Evolutionary conservation across 208 protist genomes (phyloP).

Genomic region (Crithidia brevicula): DNA sequence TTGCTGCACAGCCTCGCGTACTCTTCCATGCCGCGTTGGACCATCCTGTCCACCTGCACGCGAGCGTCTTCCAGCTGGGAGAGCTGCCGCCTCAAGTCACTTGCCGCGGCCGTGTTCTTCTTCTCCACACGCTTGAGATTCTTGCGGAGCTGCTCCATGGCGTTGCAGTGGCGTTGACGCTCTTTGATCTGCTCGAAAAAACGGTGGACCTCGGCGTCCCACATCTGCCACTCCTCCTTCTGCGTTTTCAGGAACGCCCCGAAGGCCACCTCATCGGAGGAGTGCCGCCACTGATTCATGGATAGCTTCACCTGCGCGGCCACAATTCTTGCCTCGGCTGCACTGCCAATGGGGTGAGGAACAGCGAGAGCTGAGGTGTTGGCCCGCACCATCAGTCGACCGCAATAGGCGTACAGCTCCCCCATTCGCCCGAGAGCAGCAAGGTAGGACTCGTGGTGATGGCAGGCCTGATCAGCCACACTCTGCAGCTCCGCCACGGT

Average conservation of each 20-base stretch:
- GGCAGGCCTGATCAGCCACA: neutral
- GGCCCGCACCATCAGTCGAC: slow-evolving; percentile 1
- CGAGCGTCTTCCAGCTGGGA: neutral
- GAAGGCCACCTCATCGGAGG: neutral
- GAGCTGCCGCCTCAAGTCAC: neutral
- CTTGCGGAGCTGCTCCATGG: neutral
- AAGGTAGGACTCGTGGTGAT: neutral
- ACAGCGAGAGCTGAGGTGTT: neutral
- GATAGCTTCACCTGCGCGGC: slow-evolving; percentile 6
- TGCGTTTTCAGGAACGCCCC: neutral
- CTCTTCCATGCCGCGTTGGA: neutral
- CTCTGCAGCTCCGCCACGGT: slow-evolving; percentile 9
- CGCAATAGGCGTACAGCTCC: slow-evolving; percentile 7
- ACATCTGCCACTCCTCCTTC: slow-evolving; percentile 5
- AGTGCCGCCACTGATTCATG: slow-evolving; percentile 6
- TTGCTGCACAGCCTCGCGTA: neutral
- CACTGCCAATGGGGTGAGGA: neutral
- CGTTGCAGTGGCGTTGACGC: neutral
- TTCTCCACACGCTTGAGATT: neutral
- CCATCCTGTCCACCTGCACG: neutral
- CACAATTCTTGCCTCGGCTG: neutral
- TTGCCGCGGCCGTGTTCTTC: neutral
- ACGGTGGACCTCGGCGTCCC: neutral
- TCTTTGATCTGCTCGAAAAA: neutral
- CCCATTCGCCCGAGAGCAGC: slow-evolving; percentile 5